These are phyloP conservation scores for Penicillium arizonense DNA, from an alignment of 495 filamentous ascomycete genomes.

Conservation along the genomic window DNA sequence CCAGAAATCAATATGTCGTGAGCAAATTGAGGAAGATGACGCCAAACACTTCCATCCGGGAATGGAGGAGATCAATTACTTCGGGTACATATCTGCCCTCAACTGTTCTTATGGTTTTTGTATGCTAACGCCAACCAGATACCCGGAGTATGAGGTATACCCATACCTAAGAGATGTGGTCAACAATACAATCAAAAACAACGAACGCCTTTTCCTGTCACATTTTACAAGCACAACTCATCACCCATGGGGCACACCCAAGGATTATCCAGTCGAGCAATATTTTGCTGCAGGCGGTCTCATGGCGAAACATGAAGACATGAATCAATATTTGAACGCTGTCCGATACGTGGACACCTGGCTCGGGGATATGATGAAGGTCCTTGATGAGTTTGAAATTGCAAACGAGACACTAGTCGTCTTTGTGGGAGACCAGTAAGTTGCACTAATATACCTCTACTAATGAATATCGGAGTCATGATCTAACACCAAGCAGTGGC, in stretches of 20 bases:
- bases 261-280: constrained; percentile 21
- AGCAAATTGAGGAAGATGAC: constrained; percentile 20
- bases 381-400: constrained; percentile 40
- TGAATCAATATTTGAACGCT: constrained; percentile 42
- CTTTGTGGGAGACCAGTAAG: constrained; percentile 47
- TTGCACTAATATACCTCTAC: neutral
- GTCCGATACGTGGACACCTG: constrained; percentile 42
- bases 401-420: constrained; percentile 45
- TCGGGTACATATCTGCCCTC: constrained; percentile 23
- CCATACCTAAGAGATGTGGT: constrained; percentile 30
- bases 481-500: constrained; percentile 19
- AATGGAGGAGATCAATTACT: constrained; percentile 39
- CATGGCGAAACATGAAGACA: constrained; percentile 17
- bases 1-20: constrained; percentile 24
- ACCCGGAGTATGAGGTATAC: constrained; percentile 15
- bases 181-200: constrained; percentile 22
- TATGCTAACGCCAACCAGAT: constrained; percentile 7
- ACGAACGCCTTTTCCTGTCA: constrained; percentile 36
- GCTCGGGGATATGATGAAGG: constrained; percentile 34
- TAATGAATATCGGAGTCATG: neutral
- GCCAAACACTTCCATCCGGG: constrained; percentile 30
- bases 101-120: neutral
- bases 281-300: constrained; percentile 23
- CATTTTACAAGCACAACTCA: constrained; percentile 43
- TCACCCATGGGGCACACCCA: constrained; percentile 38